A percentile compares a stretch with the other conserved stretches of the same genome.
Evolutionary conservation across 2,329 filamentous ascomycete species (phyloP).

Genomic region (Fusarium sp.): DNA sequence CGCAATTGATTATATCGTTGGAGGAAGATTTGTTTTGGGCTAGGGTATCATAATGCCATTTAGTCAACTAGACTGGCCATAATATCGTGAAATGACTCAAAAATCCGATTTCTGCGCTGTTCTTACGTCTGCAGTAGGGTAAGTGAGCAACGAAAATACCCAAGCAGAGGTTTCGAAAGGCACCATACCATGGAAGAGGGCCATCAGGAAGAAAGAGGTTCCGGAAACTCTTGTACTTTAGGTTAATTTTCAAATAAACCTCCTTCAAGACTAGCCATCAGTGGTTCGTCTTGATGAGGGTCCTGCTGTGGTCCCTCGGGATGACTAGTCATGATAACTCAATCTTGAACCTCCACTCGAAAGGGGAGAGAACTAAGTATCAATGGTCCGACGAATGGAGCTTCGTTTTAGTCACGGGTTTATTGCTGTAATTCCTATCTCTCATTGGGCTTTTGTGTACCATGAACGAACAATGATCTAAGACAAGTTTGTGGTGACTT

Average conservation of each 20-base stretch:
- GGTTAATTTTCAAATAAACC: not conserved
- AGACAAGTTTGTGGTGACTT: conserved; percentile 10
- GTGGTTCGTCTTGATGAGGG: not conserved
- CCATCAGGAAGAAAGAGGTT: not conserved
- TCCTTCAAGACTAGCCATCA: not conserved
- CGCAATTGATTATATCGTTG: not conserved
- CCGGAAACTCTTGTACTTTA: not conserved
- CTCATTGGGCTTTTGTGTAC: not conserved
- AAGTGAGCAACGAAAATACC: not conserved
- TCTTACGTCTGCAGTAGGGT: not conserved
- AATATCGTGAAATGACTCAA: not conserved
- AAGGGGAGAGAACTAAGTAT: not conserved
- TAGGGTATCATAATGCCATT: not conserved
- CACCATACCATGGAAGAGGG: not conserved
- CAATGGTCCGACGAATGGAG: not conserved
- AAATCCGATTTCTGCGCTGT: not conserved
- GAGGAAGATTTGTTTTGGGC: not conserved
- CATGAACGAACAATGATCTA: conserved; percentile 4
- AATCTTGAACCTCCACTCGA: conserved; percentile 9
- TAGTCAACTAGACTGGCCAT: not conserved
- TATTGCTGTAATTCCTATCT: not conserved
- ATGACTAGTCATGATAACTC: conserved; percentile 13
- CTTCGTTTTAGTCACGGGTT: not conserved
- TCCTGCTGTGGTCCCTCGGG: conserved; percentile 1
- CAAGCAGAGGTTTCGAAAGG: not conserved